Evolutionary conservation across 148 eudicot genomes (phyloP), one percentile per base, ranked within the genome.

Genomic region (Rheum nobile): DNA sequence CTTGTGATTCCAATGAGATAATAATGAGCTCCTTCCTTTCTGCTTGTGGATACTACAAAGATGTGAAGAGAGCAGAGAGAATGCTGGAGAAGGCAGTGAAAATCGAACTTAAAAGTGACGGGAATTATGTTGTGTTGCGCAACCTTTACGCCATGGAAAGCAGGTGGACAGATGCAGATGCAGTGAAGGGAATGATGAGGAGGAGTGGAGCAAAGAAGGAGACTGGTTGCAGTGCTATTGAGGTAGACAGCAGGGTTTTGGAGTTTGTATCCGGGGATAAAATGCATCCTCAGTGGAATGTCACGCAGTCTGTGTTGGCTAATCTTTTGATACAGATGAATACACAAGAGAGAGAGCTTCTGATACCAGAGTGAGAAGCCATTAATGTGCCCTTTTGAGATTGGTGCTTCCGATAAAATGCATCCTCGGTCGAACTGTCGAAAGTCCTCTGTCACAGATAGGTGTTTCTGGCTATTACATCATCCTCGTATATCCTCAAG

Each of bases 1-100:
- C 96, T n/a, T 87, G 72, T 54, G 92, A 90, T 79, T 82, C 84
- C 70, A 91, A 93, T 74, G 94, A 82, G 55, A 86, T 93, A 76
- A 84, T 93, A 72, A 50, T 89, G 76, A 86, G 92, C 70, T 88
- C 98, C 69, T 82, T 90, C 26, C 83, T 93, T 42, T 85, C 82
- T 65, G 98, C 96, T 4, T 93, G 96, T 86, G 85, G 80, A 32
- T 79, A 77, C 75, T 73, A 81, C 38, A 86, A 84, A 70, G 96
- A 90, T 74, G 80, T 85, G 65, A 41, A 42, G 12, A 84, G 90
- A 80, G 96, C 98, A 24, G 92, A 89, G 84, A 82, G 83, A 71
- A 73, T 89, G 47, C 44, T 81, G 39, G 74, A 84, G 52, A 88
- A 80, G 73, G 88, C 85, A 34, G 69, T 79, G 72, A 41, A 76